Conservation (phyloP, 1,139 yeast species). For the Candida tropicalis region DNA sequence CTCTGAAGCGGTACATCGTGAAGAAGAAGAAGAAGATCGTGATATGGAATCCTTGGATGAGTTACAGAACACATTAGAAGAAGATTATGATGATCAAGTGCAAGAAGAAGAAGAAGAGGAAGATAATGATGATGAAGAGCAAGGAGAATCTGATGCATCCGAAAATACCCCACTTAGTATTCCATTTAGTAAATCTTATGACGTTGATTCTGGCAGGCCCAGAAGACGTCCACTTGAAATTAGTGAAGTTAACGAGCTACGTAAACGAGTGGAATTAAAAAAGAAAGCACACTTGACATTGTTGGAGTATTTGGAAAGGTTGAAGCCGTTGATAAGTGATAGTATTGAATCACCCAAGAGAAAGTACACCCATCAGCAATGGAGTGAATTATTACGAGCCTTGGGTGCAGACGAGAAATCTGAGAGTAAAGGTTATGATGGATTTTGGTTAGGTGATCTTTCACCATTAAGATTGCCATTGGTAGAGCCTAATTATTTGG, state of each 20-base stretch:
- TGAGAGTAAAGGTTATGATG: slow-evolving; percentile 2
- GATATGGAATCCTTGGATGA: slow-evolving; percentile 12
- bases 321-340: slow-evolving; percentile 35
- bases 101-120: neutral
- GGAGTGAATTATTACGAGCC: slow-evolving; percentile 29
- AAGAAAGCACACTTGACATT: slow-evolving; percentile 21
- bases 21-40: slow-evolving; percentile 13
- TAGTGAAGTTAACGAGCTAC: slow-evolving; percentile 7
- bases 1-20: slow-evolving; percentile 9
- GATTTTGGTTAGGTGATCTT: slow-evolving; percentile 56
- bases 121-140: slow-evolving; percentile 1
- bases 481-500: slow-evolving; percentile 65
- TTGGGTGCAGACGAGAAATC: slow-evolving; percentile 12
- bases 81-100: slow-evolving; percentile 3
- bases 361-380: slow-evolving; percentile 34
- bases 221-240: neutral
- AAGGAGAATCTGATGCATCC: slow-evolving; percentile 2
- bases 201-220: neutral
- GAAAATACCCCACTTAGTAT: neutral
- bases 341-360: slow-evolving; percentile 34
- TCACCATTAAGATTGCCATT: slow-evolving; percentile 72
- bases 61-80: neutral
- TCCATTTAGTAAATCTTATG: neutral
- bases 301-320: slow-evolving; percentile 21
- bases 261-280: slow-evolving; percentile 12